These are phyloP conservation scores for Metrosideros polymorpha DNA, from an alignment of 441 rosid species.

Conservation along the genomic window DNA sequence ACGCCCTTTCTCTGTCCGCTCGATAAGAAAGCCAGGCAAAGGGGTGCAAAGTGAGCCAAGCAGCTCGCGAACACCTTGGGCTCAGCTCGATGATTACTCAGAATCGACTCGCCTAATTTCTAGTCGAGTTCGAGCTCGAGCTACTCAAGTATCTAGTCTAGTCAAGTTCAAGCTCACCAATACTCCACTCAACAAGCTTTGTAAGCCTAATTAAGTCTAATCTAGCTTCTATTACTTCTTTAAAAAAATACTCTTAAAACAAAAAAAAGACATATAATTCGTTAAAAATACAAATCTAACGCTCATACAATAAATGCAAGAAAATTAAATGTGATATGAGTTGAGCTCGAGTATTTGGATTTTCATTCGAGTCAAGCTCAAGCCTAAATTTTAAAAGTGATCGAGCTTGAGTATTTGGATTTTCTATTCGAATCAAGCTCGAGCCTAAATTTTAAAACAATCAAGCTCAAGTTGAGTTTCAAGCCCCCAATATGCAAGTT, in stretches of 20 bases:
- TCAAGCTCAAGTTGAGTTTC: neutral
- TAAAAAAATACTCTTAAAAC: neutral
- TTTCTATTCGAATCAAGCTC: neutral
- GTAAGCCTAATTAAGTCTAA: neutral
- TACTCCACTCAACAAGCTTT: neutral
- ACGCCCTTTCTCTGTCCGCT: neutral
- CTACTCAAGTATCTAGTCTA: neutral
- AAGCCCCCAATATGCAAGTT: neutral
- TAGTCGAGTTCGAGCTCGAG: neutral
- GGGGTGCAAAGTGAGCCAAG: neutral
- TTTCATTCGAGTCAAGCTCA: neutral
- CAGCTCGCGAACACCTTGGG: neutral
- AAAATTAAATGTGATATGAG: neutral
- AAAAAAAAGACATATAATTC: neutral
- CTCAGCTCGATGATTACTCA: neutral
- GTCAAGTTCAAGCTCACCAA: neutral
- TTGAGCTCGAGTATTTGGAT: neutral
- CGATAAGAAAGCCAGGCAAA: neutral
- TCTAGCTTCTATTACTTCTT: neutral
- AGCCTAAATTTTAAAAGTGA: neutral
- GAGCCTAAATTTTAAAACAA: neutral
- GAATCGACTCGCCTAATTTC: too few relatives aligned
- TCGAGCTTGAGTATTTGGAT: neutral
- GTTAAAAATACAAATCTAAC: neutral
- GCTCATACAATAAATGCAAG: neutral